Conservation (phyloP, 352 stramenopile genomes). For the Phytophthora pinifolia region DNA sequence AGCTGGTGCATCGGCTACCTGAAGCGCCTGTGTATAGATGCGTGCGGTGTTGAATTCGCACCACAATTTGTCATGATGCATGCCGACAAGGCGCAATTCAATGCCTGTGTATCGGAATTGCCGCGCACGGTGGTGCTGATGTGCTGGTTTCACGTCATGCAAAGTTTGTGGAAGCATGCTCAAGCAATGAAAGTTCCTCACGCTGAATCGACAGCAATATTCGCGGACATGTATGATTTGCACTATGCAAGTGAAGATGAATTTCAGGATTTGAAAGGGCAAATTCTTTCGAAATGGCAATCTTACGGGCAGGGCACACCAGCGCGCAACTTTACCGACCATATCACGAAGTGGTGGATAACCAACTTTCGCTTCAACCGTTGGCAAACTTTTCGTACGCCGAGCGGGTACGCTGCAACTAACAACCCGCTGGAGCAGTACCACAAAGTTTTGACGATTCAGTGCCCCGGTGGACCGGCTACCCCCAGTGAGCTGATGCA, state of each 20-base stretch:
- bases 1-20: not conserved
- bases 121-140: too few relatives aligned
- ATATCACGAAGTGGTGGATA: not conserved
- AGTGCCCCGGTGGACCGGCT: constrained; percentile 1
- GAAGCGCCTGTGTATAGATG: not conserved
- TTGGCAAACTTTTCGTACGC: not conserved
- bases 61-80: constrained; percentile 1
- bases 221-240: not conserved
- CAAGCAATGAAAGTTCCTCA: not conserved
- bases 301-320: not conserved
- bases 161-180: not conserved
- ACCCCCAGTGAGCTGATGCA: constrained; percentile 1
- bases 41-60: not conserved
- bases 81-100: not conserved
- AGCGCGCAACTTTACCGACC: not conserved
- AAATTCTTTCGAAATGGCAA: too few relatives aligned
- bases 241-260: not conserved
- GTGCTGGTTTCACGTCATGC: not conserved
- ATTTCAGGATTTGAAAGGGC: not conserved
- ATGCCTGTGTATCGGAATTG: not conserved
- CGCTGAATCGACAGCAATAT: not conserved
- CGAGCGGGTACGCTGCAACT: not conserved
- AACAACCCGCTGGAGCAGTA: constrained; percentile 13
- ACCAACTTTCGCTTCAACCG: not conserved
- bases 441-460: not conserved